Base-by-base conservation (phyloP, 352 stramenopile genomes). In the Hyphochytrium catenoides region DNA sequence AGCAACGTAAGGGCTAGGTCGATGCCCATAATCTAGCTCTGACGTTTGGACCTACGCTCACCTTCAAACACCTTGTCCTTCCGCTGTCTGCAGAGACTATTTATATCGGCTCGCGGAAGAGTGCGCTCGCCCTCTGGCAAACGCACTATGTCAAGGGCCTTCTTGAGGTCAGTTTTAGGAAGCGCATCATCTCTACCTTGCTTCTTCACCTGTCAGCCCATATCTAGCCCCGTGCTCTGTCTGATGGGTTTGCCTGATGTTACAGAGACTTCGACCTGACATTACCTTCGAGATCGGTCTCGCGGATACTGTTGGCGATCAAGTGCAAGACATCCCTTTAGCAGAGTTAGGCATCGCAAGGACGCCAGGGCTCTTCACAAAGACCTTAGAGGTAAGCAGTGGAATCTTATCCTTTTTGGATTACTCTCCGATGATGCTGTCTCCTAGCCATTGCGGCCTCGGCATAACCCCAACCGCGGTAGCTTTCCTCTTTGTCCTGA, bases 51-150 rank as follows among this genome's bases (percentile, higher is more conserved):
- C n/a, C n/a, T n/a, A n/a, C n/a, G n/a, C n/a, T n/a, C n/a, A n/a
- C n/a, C n/a, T n/a, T n/a, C n/a, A n/a, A n/a, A n/a, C n/a, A n/a
- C n/a, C n/a, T n/a, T n/a, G n/a, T n/a, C n/a, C n/a, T n/a, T n/a
- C n/a, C n/a, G n/a, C n/a, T n/a, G n/a, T n/a, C n/a, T n/a, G 30
- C 5, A 16, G 52, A 57, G 46, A 73, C 60, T 24, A 58, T 82
- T 42, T 79, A 69, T 53, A 63, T 82, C 34, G 73, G 65, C 1
- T 82, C 70, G 8, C 67, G 72, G 39, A 85, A 85, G 62, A 79
- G 62, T 47, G 65, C 78, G 31, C 50, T 87, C 16, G 72, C 72
- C 32, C 79, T 87, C 64, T 57, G 58, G 24, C 72, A 87, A 55
- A 87, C 72, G 43, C 71, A 62, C 38, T 62, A 75, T 25, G 69